Evolutionary conservation across 768 basidiomycete genomes (phyloP).

Genomic region (Heimioporus sp.): DNA sequence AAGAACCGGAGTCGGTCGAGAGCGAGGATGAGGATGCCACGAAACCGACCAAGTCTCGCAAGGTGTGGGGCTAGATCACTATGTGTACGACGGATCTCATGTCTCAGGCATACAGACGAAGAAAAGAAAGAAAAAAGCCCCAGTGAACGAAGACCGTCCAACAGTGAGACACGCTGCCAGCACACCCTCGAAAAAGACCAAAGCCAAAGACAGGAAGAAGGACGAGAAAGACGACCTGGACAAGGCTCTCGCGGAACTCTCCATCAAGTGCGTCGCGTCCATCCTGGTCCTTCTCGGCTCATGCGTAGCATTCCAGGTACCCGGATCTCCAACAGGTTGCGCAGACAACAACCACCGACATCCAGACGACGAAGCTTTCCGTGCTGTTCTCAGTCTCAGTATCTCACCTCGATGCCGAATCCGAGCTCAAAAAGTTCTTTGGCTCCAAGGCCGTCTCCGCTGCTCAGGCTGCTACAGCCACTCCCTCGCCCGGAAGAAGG

Average conservation of each 20-base stretch:
- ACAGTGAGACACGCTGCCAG: too few relatives aligned
- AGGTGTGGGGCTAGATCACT: constrained; percentile 12
- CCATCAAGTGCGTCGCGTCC: constrained; percentile 53
- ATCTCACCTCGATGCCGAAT: constrained; percentile 80
- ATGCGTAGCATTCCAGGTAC: constrained; percentile 36
- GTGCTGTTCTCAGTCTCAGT: constrained; percentile 77
- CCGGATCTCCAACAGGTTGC: constrained; percentile 47
- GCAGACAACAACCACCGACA: constrained; percentile 22
- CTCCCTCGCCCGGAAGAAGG: constrained; percentile 34
- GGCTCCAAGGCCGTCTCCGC: constrained; percentile 85
- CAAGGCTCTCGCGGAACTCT: constrained; percentile 80
- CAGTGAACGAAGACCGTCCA: too few relatives aligned
- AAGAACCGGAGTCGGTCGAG: constrained; percentile 18
- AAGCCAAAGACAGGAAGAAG: constrained; percentile 60
- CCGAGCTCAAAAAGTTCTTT: constrained; percentile 92
- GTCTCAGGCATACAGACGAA: constrained; percentile 25
- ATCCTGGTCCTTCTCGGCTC: neutral
- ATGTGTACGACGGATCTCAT: neutral
- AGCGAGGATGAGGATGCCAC: constrained; percentile 22
- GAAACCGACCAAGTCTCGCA: constrained; percentile 20
- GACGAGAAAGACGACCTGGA: constrained; percentile 78
- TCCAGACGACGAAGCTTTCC: constrained; percentile 36
- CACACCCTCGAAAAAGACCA: constrained; percentile 50
- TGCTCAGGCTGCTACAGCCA: constrained; percentile 39
- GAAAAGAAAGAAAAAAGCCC: constrained; percentile 40